Base-by-base conservation (phyloP, 2,329 filamentous ascomycete genomes). In the Fusarium tjaetaba region DNA sequence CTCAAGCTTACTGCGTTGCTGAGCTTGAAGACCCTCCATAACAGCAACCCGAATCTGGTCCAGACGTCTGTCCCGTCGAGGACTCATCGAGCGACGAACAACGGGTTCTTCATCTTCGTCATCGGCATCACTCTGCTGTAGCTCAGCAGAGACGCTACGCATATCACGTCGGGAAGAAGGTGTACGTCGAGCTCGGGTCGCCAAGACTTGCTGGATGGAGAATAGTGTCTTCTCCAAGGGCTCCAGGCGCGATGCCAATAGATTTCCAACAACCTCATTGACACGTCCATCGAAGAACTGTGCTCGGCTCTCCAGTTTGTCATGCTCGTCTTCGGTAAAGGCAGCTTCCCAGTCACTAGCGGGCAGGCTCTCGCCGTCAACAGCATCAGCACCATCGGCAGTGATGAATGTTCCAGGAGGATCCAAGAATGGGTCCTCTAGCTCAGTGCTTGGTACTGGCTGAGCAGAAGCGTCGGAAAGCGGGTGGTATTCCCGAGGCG, bases 311-410 rank as follows among this genome's bases (percentile, higher is more conserved):
- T 93, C 90, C 63, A 98, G 86, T 82, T 97, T 97, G 57, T 91
- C 89, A 66, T 97, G 94, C 78, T 97, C 94, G 39, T 92, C 91
- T 24, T 94, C 93, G 15, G 93, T 92, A 70, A 98, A 91, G 52
- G 92, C 90, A 79, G 93, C 93, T 78, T 97, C 95, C 96, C 96
- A 99, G 81, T 98, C 96, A 80, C 95, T 98, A 68, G 91, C 89
- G 30, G 92, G 91, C 22, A 92, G 85, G 70, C 89, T 91, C 34
- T 89, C 88, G 26, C 65, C 67, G 16, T 79, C 78, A 28, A 88
- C 87, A 15, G 76, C 79, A 32, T 80, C 72, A 58, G 88, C 86
- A 28, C 88, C 88, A 42, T 88, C 86, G 49, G 87, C 86, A 3
- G 85, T 87, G 51, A 85, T 85, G 26, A 84, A 83, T 72, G 85